phyloP scores from a whole-genome alignment of 805 yeast species.

The Lipomyces starkeyi region DNA sequence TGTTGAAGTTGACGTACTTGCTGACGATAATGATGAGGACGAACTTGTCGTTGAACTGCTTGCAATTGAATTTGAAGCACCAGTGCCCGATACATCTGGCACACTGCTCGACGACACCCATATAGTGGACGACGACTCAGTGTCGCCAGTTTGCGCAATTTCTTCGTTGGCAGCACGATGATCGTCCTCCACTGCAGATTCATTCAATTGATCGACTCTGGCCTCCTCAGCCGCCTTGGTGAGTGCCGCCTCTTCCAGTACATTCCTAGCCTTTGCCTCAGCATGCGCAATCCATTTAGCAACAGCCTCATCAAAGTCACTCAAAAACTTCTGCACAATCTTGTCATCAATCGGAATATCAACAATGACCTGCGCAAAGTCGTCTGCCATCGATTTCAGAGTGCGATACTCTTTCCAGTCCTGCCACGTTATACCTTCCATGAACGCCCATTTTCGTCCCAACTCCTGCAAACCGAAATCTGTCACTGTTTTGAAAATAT shows the following conservation, averaged over 20 bases:
- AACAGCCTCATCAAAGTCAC: slow-evolving; percentile 19
- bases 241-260: slow-evolving; percentile 14
- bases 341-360: slow-evolving; percentile 25
- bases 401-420: slow-evolving; percentile 35
- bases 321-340: slow-evolving; percentile 7
- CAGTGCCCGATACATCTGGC: not conserved
- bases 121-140: not conserved
- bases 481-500: slow-evolving; percentile 31
- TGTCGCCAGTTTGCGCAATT: not conserved
- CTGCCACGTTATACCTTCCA: slow-evolving; percentile 34
- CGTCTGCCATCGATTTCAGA: slow-evolving; percentile 29
- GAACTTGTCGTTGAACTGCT: no score
- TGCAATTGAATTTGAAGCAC: not conserved
- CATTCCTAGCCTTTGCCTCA: slow-evolving; percentile 6
- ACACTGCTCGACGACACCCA: not conserved
- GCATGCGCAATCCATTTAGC: slow-evolving; percentile 24
- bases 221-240: not conserved
- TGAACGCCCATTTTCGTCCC: slow-evolving; percentile 35
- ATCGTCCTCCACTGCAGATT: not conserved
- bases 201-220: not conserved
- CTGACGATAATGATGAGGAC: not conserved
- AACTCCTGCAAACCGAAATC: slow-evolving; percentile 33
- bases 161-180: not conserved
- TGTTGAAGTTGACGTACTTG: not conserved
- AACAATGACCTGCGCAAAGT: slow-evolving; percentile 26